Base-by-base conservation (phyloP, 805 yeast species). In the Yarrowia sp. region DNA sequence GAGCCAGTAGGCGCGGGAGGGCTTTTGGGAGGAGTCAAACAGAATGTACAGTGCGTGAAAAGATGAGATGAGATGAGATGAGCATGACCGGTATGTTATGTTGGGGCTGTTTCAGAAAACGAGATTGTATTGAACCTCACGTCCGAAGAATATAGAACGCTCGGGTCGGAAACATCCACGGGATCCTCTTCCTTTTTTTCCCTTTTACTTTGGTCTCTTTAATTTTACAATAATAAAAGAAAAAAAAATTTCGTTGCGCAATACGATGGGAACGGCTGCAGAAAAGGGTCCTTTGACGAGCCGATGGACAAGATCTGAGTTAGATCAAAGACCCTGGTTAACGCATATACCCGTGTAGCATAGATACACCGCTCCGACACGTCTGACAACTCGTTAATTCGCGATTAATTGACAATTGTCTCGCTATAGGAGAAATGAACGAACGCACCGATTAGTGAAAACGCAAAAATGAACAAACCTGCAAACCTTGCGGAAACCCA, bases 241-340 rank as follows among this genome's bases (percentile, higher is more conserved):
- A 8, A 50, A 8, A n/a, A 50, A 50, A 50, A 33, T 35, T 48
- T 35, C 31, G 5, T 38, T 33, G 53, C 53, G 39, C 41, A 35
- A 48, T 48, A 48, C 42, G 55, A 48, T 35, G 17, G 41, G 31
- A 48, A 38, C 57, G 57, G 57, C 57, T 50, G 42, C 18, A 17
- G 15, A 7, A 15, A 22, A n/a, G 51, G 31, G 50, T 28, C 28
- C 28, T 22, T 22, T 22, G 28, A 22, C 3, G 28, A 22, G 28
- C 28, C 28, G 28, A 22, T 22, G 5, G 28, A 22, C 28, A 22
- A 22, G 28, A 22, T 22, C 28, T 22, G 28, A 11, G 33, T n/a
- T 38, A 9, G 7, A 36, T 36, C 3, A 13, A 36, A 36, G 3
- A 7, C 8, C 7, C 10, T 3, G 43, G 15, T 15, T 15, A 3